Conservation (phyloP, 75 land plant species). For the Sequoia sempervirens region DNA sequence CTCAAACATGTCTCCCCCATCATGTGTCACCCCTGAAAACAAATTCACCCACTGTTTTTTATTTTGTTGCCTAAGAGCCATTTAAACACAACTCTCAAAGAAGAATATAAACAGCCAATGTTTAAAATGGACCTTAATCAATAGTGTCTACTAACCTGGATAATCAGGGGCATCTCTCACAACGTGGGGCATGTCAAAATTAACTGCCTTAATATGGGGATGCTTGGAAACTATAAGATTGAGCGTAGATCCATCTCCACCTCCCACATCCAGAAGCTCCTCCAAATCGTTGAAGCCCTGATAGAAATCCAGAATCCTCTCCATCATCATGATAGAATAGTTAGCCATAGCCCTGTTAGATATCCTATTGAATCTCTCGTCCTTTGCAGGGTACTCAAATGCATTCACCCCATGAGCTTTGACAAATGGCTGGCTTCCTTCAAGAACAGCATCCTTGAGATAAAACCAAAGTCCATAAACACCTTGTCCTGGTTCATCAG, state of each 20-base stretch:
- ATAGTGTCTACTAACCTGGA: constrained; percentile 7
- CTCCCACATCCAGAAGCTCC: constrained; percentile 40
- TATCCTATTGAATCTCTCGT: constrained; percentile 10
- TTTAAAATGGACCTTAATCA: background rate
- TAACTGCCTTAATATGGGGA: constrained; percentile 36
- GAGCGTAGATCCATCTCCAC: constrained; percentile 34
- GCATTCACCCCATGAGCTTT: constrained; percentile 30
- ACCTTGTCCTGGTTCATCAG: constrained; percentile 21
- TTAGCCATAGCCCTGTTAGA: constrained; percentile 29
- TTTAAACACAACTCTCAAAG: background rate
- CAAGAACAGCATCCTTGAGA: constrained; percentile 15
- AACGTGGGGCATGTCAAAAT: constrained; percentile 53
- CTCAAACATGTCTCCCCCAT: constrained; percentile 39
- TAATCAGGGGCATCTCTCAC: constrained; percentile 21
- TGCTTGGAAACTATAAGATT: constrained; percentile 21
- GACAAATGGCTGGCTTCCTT: constrained; percentile 17
- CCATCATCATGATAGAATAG: constrained; percentile 8
- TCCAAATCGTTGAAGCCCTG: constrained; percentile 21
- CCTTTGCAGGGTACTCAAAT: constrained; percentile 15
- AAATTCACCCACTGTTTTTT: background rate
- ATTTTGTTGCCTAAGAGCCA: no score
- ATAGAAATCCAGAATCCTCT: constrained; percentile 22
- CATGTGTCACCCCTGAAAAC: constrained; percentile 23
- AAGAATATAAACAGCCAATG: background rate
- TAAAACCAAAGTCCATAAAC: constrained; percentile 22